These are phyloP conservation scores for Tagetes patula DNA, from an alignment of 129 eudicot genomes.

Conservation along the genomic window DNA sequence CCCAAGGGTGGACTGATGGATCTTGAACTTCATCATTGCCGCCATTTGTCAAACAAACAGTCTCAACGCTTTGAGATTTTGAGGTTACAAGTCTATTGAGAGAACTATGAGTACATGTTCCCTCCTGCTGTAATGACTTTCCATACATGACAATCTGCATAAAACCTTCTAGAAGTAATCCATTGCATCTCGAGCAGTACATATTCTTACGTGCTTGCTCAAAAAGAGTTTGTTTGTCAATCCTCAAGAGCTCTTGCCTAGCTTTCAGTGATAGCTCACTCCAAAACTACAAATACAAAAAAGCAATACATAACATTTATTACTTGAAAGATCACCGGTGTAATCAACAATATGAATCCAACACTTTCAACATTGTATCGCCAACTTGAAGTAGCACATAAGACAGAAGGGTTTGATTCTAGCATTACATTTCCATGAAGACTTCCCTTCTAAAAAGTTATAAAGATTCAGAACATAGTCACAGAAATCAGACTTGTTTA, in stretches of 20 bases:
- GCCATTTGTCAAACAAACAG: conserved; percentile 30
- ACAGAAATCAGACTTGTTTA: no score
- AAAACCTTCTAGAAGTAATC: conserved; percentile 93
- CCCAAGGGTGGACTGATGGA: conserved; percentile 93
- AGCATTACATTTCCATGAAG: not conserved
- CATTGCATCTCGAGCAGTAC: conserved; percentile 99
- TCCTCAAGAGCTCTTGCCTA: conserved; percentile 75
- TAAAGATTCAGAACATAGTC: no score
- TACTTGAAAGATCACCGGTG: not conserved
- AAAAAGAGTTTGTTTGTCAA: conserved; percentile 83
- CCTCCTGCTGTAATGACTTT: conserved; percentile 75
- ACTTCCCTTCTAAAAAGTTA: not conserved
- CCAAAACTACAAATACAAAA: conserved; percentile 74
- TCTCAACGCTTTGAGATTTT: conserved; percentile 41
- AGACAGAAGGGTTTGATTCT: conserved; percentile 6
- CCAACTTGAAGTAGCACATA: conserved; percentile 7
- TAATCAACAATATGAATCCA: not conserved
- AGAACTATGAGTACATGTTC: conserved; percentile 41
- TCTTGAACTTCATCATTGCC: conserved; percentile 68
- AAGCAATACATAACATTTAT: conserved; percentile 9
- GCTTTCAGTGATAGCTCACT: conserved; percentile 80
- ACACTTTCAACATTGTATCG: conserved; percentile 1
- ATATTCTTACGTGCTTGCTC: conserved; percentile 98
- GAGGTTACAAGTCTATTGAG: conserved; percentile 34
- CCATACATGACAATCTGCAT: conserved; percentile 83